Conservation (phyloP, 495 filamentous ascomycete species). For the Paragyromitra xinjiangensis region DNA sequence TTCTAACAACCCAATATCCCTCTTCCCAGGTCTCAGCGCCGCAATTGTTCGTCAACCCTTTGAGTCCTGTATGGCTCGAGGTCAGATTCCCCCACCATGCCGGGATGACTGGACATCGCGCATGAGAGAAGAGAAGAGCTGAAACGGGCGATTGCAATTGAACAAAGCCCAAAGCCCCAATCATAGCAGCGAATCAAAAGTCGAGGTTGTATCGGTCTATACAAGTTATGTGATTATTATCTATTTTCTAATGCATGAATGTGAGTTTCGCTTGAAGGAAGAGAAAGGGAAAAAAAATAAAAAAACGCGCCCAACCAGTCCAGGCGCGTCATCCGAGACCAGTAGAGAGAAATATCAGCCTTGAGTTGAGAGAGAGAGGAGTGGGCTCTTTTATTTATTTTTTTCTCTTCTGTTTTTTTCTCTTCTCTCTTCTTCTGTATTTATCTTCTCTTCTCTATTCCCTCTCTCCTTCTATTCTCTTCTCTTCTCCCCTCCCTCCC, state of each 20-base stretch:
- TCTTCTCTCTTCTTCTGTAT: neutral
- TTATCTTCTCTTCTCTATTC: neutral
- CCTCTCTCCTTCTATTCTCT: neutral
- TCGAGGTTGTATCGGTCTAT: neutral
- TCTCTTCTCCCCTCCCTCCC: neutral
- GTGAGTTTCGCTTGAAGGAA: neutral
- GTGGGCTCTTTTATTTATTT: neutral
- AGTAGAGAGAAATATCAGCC: too few species aligned
- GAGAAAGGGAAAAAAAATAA: neutral
- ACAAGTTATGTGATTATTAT: neutral
- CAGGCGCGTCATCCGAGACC: constrained; percentile 28
- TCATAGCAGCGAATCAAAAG: neutral
- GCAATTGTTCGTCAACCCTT: too few species aligned
- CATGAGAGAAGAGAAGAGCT: neutral
- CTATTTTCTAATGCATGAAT: neutral
- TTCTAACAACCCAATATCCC: too few species aligned
- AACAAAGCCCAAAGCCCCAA: neutral
- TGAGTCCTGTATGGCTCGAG: too few species aligned
- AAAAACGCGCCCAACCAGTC: constrained; percentile 31
- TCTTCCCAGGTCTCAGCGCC: too few species aligned
- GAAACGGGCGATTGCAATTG: neutral
- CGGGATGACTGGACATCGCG: neutral
- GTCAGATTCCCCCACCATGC: too few species aligned
- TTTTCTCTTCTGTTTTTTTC: neutral
- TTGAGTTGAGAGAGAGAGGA: too few species aligned